A percentile compares a stretch with the other conserved stretches of the same genome.
phyloP scores from a whole-genome alignment of 2,329 filamentous ascomycete species.

The Talaromyces sp. region DNA sequence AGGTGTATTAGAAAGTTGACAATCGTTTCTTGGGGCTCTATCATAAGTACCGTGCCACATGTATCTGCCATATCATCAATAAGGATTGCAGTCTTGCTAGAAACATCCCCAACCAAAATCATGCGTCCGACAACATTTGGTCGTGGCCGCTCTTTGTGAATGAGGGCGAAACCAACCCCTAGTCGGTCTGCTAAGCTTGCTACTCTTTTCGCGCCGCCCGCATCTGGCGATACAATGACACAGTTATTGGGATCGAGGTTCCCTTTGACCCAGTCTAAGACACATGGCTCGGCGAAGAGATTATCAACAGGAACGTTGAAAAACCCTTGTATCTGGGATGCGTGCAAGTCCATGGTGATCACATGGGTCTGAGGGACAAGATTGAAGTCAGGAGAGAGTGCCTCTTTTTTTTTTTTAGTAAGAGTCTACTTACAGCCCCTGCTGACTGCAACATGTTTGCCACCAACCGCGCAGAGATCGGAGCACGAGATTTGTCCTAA shows the following conservation, averaged over 20 bases:
- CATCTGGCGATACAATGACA: constrained; percentile 92
- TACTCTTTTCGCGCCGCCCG: constrained; percentile 84
- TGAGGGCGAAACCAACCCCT: constrained; percentile 85
- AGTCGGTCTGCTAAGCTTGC: constrained; percentile 64
- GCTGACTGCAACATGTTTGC: constrained; percentile 97
- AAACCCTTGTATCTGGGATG: constrained; percentile 91
- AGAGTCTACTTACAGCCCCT: constrained; percentile 44
- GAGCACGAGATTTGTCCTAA: constrained; percentile 78
- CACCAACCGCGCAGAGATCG: constrained; percentile 91
- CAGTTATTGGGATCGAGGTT: constrained; percentile 77
- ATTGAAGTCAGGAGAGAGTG: neutral
- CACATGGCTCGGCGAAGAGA: constrained; percentile 89
- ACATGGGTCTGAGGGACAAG: constrained; percentile 70
- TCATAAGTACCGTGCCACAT: constrained; percentile 62
- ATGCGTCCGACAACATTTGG: constrained; percentile 88
- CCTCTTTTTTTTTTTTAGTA: neutral
- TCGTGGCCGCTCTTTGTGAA: constrained; percentile 93
- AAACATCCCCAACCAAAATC: constrained; percentile 92
- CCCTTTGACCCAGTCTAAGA: constrained; percentile 84
- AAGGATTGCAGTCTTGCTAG: constrained; percentile 86
- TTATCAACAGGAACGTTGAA: constrained; percentile 81
- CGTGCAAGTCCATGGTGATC: constrained; percentile 97
- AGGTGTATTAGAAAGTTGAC: neutral
- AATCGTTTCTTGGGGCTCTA: neutral
- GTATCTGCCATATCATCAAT: constrained; percentile 99